Conservation (phyloP, 2,329 filamentous ascomycete species). For the Mollisia scopiformis region DNA sequence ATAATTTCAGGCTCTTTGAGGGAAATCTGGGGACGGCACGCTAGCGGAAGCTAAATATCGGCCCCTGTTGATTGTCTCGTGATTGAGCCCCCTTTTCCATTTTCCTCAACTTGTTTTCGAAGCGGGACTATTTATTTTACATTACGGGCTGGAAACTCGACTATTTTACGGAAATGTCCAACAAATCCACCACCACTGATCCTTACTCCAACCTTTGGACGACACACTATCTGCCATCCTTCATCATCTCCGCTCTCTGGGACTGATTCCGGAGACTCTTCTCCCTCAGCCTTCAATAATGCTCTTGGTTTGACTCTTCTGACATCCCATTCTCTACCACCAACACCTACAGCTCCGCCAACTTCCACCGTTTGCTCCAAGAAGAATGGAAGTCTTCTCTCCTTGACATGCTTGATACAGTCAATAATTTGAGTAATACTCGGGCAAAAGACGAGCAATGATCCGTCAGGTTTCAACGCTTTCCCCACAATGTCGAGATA, state of each 20-base stretch:
- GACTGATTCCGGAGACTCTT: not conserved
- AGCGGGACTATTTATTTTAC: no score
- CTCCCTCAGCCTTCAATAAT: conserved; percentile 23
- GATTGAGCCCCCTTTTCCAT: conserved; percentile 3
- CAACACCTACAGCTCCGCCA: conserved; percentile 48
- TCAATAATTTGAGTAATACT: conserved; percentile 78
- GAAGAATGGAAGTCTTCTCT: conserved; percentile 54
- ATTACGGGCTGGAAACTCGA: not conserved
- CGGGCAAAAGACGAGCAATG: conserved; percentile 73
- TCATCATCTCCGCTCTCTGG: conserved; percentile 10
- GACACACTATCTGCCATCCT: conserved; percentile 50
- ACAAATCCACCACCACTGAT: conserved; percentile 54
- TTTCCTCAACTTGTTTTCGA: no score
- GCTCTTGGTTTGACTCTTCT: conserved; percentile 45
- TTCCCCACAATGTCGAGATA: conserved; percentile 52
- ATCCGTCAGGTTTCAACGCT: conserved; percentile 66
- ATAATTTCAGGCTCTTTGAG: conserved; percentile 17
- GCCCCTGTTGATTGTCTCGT: conserved; percentile 12
- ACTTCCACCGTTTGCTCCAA: conserved; percentile 65
- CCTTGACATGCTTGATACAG: conserved; percentile 58
- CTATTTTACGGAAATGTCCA: conserved; percentile 42
- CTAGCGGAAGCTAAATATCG: conserved; percentile 18
- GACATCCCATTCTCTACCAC: conserved; percentile 67
- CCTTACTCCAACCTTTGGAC: conserved; percentile 51
- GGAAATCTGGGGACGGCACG: conserved; percentile 21